Conservation (phyloP, 2,329 filamentous ascomycete species). For the Cytospora mali region DNA sequence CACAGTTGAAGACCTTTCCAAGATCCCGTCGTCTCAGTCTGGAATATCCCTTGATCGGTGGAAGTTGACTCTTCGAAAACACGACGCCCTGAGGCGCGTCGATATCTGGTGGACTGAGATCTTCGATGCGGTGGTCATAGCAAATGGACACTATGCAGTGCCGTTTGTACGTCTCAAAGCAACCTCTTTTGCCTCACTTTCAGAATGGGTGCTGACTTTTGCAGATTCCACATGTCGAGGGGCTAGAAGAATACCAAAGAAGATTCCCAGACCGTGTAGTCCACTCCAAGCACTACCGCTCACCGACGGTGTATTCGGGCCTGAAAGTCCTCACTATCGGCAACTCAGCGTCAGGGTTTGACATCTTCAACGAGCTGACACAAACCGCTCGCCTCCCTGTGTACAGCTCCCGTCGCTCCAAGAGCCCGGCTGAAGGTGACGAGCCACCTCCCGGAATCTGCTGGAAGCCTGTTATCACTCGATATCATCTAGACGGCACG, state of each 20-base stretch:
- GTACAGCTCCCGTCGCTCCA: constrained; percentile 54
- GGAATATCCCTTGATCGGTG: constrained; percentile 38
- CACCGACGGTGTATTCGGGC: constrained; percentile 37
- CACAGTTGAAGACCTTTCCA: constrained; percentile 53
- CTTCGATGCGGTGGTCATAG: constrained; percentile 49
- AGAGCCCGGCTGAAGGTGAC: constrained; percentile 53
- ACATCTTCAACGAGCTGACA: constrained; percentile 43
- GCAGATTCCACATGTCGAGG: constrained; percentile 50
- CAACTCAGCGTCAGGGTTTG: constrained; percentile 49
- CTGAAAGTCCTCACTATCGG: constrained; percentile 45
- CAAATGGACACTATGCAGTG: constrained; percentile 49
- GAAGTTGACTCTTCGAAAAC: constrained; percentile 51
- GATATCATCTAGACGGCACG: constrained; percentile 46
- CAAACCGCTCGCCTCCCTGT: constrained; percentile 45
- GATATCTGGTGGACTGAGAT: constrained; percentile 58
- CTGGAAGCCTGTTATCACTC: constrained; percentile 56
- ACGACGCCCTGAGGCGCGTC: constrained; percentile 45
- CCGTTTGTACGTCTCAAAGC: constrained; percentile 44
- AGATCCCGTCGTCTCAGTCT: constrained; percentile 30
- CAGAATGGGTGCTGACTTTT: not conserved
- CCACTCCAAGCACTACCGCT: constrained; percentile 51
- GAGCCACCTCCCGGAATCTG: constrained; percentile 48
- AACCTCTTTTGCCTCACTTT: not conserved
- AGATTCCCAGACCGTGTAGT: constrained; percentile 44
- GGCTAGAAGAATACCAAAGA: constrained; percentile 43